Conservation (phyloP, 2,329 filamentous ascomycete species). For the Alternaria consortialis region DNA sequence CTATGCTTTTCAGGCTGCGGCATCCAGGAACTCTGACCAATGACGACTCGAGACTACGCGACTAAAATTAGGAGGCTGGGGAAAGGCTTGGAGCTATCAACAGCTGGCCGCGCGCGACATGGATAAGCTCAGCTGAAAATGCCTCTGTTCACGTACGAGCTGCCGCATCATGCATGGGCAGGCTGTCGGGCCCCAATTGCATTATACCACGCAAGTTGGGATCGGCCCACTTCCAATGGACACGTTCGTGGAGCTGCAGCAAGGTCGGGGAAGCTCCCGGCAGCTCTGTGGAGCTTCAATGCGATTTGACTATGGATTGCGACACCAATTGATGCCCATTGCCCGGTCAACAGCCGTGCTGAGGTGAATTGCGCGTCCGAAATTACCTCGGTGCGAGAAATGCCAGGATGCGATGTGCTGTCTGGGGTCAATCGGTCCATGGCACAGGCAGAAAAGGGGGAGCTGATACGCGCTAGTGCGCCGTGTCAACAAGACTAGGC, state of each 20-base stretch:
- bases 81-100: constrained; percentile 25
- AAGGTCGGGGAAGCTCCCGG: constrained; percentile 27
- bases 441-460: constrained; percentile 30
- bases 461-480: constrained; percentile 35
- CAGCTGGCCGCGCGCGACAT: constrained; percentile 27
- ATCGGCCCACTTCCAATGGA: constrained; percentile 27
- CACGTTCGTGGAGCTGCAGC: constrained; percentile 29
- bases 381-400: constrained; percentile 37
- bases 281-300: constrained; percentile 24
- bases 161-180: constrained; percentile 37
- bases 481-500: constrained; percentile 33
- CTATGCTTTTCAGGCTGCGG: constrained; percentile 23
- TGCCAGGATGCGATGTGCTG: constrained; percentile 16
- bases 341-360: constrained; percentile 38
- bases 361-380: constrained; percentile 26
- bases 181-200: constrained; percentile 41
- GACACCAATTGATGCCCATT: constrained; percentile 25
- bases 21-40: constrained; percentile 26
- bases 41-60: constrained; percentile 25
- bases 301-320: constrained; percentile 15
- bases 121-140: constrained; percentile 45
- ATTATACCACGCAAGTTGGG: constrained; percentile 41
- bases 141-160: constrained; percentile 29
- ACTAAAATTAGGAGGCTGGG: constrained; percentile 39
- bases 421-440: constrained; percentile 8